These are phyloP conservation scores for Aureoboletus auriporus DNA, from an alignment of 768 basidiomycete species.

Conservation along the genomic window DNA sequence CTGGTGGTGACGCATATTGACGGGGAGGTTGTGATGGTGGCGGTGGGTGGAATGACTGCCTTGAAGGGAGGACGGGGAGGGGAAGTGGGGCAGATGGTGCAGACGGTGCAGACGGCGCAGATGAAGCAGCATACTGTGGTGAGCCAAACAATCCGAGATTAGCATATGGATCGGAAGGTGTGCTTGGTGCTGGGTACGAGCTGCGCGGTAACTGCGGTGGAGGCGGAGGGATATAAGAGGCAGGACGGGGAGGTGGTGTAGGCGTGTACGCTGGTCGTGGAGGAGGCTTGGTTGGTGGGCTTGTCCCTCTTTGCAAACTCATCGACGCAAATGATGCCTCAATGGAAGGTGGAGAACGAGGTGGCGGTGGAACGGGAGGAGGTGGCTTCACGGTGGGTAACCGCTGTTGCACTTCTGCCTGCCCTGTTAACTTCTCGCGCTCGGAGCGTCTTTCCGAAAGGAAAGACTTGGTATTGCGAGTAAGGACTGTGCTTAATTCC, in stretches of 20 bases:
- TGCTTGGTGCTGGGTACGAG: slow-evolving; percentile 19
- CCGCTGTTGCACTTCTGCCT: slow-evolving; percentile 70
- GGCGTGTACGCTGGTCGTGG: slow-evolving; percentile 25
- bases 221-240: slow-evolving; percentile 14
- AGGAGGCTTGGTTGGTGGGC: slow-evolving; percentile 27
- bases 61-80: slow-evolving; percentile 15
- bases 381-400: slow-evolving; percentile 42
- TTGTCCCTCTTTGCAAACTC: slow-evolving; percentile 37
- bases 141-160: slow-evolving; percentile 27
- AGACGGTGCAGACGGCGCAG: slow-evolving; percentile 1
- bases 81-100: slow-evolving; percentile 16
- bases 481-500: slow-evolving; percentile 56
- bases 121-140: slow-evolving; percentile 6
- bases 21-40: slow-evolving; percentile 17
- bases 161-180: slow-evolving; percentile 35
- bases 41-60: slow-evolving; percentile 23
- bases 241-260: slow-evolving; percentile 23
- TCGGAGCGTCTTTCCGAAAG: slow-evolving; percentile 62
- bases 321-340: slow-evolving; percentile 56
- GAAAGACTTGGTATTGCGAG: slow-evolving; percentile 56
- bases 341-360: slow-evolving; percentile 36
- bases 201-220: slow-evolving; percentile 26
- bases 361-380: slow-evolving; percentile 43
- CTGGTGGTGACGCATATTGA: slow-evolving; percentile 14
- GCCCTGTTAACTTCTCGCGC: slow-evolving; percentile 60